Evolutionary conservation across 305 asterid genomes (phyloP).

Genomic region (Fraxinus baroniana): DNA sequence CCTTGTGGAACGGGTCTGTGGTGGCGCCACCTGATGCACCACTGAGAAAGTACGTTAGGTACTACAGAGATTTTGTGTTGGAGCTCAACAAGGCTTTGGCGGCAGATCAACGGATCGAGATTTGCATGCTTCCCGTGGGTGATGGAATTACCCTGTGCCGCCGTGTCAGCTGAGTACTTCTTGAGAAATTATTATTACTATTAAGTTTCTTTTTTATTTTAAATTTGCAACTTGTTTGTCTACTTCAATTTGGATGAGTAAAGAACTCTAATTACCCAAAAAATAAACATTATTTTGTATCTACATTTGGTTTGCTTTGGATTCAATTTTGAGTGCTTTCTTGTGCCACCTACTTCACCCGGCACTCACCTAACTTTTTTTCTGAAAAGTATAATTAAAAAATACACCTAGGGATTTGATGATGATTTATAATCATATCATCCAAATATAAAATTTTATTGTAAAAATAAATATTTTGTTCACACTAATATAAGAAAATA

Average conservation of each 20-base stretch:
- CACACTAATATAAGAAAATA: not conserved
- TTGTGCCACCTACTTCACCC: not conserved
- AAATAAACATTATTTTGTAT: not conserved
- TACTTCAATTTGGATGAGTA: not conserved
- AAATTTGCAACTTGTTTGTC: conserved; percentile 5
- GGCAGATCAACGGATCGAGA: conserved; percentile 26
- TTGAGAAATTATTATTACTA: not conserved
- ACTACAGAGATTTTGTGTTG: conserved; percentile 27
- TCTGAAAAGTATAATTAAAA: not conserved
- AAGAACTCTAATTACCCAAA: not conserved
- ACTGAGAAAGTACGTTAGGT: conserved; percentile 21
- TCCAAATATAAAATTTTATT: not conserved
- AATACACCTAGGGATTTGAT: not conserved
- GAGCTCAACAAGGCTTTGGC: conserved; percentile 28
- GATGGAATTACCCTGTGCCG: conserved; percentile 29
- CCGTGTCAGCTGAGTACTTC: conserved; percentile 4
- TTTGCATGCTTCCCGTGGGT: conserved; percentile 28
- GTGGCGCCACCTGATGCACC: conserved; percentile 30
- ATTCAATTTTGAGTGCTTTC: not conserved
- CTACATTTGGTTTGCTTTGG: not conserved
- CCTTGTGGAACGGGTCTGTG: conserved; percentile 31
- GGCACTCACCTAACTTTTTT: not conserved
- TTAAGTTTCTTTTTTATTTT: not conserved
- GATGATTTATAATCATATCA: not conserved
- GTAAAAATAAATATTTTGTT: not conserved